Percentiles rank a stretch among this genome's conserved stretches.
Conservation (phyloP, 495 filamentous ascomycete species). For the Parachaetomium inaequale region DNA sequence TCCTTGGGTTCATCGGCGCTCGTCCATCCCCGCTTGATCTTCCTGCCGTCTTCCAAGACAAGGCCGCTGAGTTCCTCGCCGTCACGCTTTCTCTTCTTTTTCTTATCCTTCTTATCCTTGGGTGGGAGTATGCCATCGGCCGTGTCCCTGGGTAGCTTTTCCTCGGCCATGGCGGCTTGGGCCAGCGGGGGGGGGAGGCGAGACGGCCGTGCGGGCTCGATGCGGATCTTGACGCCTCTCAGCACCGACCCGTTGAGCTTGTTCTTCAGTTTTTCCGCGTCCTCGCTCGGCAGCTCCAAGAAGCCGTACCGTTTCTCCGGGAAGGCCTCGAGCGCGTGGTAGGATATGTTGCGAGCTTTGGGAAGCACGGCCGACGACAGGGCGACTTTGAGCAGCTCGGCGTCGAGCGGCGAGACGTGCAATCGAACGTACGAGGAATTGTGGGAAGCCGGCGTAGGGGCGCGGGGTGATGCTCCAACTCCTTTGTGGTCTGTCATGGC, state of each 20-base stretch:
- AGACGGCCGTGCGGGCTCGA: conserved; percentile 70
- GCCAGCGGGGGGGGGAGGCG: conserved; percentile 33
- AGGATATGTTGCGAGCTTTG: conserved; percentile 72
- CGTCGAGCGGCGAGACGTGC: conserved; percentile 80
- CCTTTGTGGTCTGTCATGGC: conserved; percentile 20
- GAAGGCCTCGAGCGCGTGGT: conserved; percentile 76
- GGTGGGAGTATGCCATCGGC: conserved; percentile 28
- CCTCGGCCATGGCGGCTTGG: conserved; percentile 36
- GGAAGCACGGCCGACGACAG: conserved; percentile 64
- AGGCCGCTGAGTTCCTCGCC: conserved; percentile 63
- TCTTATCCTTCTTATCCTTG: conserved; percentile 46
- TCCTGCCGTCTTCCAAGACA: conserved; percentile 66
- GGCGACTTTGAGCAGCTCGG: conserved; percentile 63
- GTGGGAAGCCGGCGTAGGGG: conserved; percentile 3
- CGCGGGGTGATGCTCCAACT: neutral
- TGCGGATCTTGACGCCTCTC: conserved; percentile 77
- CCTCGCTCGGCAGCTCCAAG: conserved; percentile 71
- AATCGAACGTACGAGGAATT: conserved; percentile 49
- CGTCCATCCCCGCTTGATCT: conserved; percentile 90
- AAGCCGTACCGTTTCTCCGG: conserved; percentile 89
- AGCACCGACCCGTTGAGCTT: conserved; percentile 88
- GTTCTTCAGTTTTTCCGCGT: conserved; percentile 84
- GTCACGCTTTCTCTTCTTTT: conserved; percentile 63
- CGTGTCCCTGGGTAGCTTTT: conserved; percentile 38
- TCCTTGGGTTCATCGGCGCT: conserved; percentile 57